Evolutionary conservation across 2,329 filamentous ascomycete species (phyloP).

Genomic region (Ramichloridium luteum): DNA sequence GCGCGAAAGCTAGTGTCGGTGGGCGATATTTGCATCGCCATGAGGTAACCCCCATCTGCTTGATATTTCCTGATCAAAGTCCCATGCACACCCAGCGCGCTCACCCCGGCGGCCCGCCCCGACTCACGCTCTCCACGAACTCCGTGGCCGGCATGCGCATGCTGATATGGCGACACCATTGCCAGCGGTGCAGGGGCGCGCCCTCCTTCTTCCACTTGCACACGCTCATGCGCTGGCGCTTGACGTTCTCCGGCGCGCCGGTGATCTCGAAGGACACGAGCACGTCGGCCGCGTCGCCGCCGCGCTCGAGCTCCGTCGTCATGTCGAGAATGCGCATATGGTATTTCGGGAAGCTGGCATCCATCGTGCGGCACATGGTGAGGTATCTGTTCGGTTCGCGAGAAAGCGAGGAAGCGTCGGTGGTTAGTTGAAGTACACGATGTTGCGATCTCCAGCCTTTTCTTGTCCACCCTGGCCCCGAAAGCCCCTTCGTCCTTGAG

Average conservation of each 20-base stretch:
- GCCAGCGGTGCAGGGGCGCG: too few species aligned
- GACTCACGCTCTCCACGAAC: background rate
- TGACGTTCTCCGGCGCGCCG: background rate
- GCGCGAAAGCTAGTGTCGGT: too few species aligned
- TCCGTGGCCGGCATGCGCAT: background rate
- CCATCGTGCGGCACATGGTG: background rate
- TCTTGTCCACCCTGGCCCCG: too few species aligned
- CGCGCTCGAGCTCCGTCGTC: background rate
- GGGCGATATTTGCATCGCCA: too few species aligned
- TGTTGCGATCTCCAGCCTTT: too few species aligned
- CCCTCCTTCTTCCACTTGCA: constrained; percentile 1
- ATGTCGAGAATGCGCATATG: background rate
- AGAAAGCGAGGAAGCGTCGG: too few species aligned
- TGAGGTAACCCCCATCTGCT: too few species aligned
- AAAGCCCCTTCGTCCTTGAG: too few species aligned
- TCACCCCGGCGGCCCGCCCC: background rate
- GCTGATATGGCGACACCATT: background rate
- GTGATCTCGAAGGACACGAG: background rate
- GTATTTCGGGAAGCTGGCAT: background rate
- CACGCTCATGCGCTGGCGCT: background rate
- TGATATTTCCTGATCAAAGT: too few species aligned
- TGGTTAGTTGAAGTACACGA: too few species aligned
- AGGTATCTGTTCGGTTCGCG: too few species aligned
- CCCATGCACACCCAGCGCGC: too few species aligned
- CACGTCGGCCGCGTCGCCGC: background rate